Base-by-base conservation (phyloP, 1,284 basidiomycete genomes). In the Phellinidium pouzarii region DNA sequence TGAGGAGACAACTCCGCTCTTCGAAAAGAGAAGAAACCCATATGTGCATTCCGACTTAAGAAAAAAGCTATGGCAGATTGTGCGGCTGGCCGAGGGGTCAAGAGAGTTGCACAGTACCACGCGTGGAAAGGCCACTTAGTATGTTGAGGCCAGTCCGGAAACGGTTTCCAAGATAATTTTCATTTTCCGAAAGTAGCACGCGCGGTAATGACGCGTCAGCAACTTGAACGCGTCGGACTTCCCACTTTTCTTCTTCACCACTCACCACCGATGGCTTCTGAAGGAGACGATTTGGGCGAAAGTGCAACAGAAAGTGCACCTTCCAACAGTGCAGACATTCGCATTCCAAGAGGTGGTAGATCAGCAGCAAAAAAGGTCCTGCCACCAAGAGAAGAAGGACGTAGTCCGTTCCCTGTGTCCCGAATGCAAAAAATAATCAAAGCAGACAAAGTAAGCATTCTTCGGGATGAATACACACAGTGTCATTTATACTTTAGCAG, bases 381-480 rank as follows among this genome's bases (percentile, higher is more conserved):
- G 12, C 25, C 34, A 22, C 29, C 43, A 43, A 58, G 79, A 52
- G 77, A 77, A 51, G 67, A 69, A 23, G 87, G 87, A 19, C 86
- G 80, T 62, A 80, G 85, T 0, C 52, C 84, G 22, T 65, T 90
- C 23, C 87, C 87, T 1, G 73, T 86, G 55, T 72, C 84, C 4
- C 77, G 84, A 59, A 86, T 91, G 27, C 86, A 87, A 62, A 84
- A 76, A 66, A 87, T 91, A 34, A 74, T 90, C 58, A 91, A 87
- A 61, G 87, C 82, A 12, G 87, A 91, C 65, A 85, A 82, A 73
- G 86, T 79, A 54, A 48, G 67, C 60, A 7, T 47, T 41, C 27
- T 36, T 37, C n/a, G 8, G 14, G 12, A 4, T 14, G 20, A 19
- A 34, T 2, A 34, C 22, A n/a, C 1, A 25, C 25, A 19, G 31